phyloP scores from a whole-genome alignment of 495 filamentous ascomycete genomes.

The Talaromyces nanjingensis region DNA sequence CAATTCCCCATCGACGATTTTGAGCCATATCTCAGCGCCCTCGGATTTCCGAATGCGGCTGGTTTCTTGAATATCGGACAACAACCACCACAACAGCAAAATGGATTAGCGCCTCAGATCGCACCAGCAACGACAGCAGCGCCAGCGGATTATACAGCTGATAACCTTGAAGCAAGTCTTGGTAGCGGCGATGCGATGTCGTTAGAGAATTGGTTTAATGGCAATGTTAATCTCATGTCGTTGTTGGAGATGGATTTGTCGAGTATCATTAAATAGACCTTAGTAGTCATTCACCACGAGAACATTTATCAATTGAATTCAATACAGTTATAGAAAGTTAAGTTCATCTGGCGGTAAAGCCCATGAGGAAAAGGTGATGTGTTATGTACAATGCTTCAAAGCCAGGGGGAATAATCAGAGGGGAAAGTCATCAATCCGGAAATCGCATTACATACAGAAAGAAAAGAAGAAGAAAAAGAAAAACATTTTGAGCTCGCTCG shows the following conservation, averaged over 20 bases:
- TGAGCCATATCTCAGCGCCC: slow-evolving; percentile 55
- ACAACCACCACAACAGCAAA: slow-evolving; percentile 4
- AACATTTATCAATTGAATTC: not conserved
- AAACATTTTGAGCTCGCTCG: not conserved
- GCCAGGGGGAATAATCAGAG: not conserved
- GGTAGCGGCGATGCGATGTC: not conserved
- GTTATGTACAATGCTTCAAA: not conserved
- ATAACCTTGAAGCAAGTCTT: slow-evolving; percentile 31
- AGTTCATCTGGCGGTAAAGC: not conserved
- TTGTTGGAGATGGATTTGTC: slow-evolving; percentile 55
- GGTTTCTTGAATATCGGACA: slow-evolving; percentile 10
- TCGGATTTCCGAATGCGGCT: slow-evolving; percentile 51
- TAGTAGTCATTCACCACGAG: not conserved
- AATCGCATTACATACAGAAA: not conserved
- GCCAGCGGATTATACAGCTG: slow-evolving; percentile 13
- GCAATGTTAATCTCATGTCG: slow-evolving; percentile 58
- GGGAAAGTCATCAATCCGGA: not conserved
- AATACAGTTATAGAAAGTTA: not conserved
- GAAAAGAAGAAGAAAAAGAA: not conserved
- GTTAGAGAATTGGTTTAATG: slow-evolving; percentile 61
- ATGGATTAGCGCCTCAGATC: not conserved
- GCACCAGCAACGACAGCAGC: slow-evolving; percentile 6
- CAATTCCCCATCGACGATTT: slow-evolving; percentile 47
- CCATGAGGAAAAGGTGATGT: not conserved
- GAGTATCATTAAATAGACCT: slow-evolving; percentile 4